Evolutionary conservation across 169 alveolate species (phyloP).

Genomic region (Pseudocohnilembus persalinus): DNA sequence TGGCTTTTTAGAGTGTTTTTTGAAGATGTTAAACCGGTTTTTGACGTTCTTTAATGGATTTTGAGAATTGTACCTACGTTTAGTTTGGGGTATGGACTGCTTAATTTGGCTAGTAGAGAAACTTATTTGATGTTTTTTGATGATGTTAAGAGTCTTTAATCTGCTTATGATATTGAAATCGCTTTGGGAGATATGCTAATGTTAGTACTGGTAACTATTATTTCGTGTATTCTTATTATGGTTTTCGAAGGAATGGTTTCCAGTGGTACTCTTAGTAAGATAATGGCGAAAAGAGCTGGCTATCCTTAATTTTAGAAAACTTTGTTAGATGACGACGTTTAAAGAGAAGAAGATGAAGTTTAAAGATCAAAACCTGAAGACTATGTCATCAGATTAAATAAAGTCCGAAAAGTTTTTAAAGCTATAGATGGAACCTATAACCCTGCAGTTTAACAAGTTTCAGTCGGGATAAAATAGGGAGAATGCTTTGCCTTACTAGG

Average conservation of each 20-base stretch:
- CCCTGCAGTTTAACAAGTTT: slow-evolving; percentile 52
- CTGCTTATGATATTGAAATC: slow-evolving; percentile 33
- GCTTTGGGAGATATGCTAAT: slow-evolving; percentile 46
- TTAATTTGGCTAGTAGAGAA: slow-evolving; percentile 32
- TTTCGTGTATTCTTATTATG: slow-evolving; percentile 21
- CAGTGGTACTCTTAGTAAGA: background rate
- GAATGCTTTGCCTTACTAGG: slow-evolving; percentile 57
- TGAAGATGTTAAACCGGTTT: slow-evolving; percentile 33
- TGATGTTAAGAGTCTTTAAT: slow-evolving; percentile 3
- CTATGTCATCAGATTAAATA: slow-evolving; percentile 28
- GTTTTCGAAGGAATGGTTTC: background rate
- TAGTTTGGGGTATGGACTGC: slow-evolving; percentile 55
- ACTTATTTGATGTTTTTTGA: slow-evolving; percentile 4
- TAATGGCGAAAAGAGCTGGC: background rate
- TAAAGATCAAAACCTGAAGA: slow-evolving; percentile 11
- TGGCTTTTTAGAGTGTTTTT: slow-evolving; percentile 20
- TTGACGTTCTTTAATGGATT: slow-evolving; percentile 37
- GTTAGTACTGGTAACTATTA: slow-evolving; percentile 13
- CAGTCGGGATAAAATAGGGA: slow-evolving; percentile 45
- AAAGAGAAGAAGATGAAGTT: slow-evolving; percentile 21
- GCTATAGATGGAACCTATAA: slow-evolving; percentile 11
- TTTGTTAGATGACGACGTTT: slow-evolving; percentile 11
- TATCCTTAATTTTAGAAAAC: background rate
- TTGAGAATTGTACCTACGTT: slow-evolving; percentile 56
- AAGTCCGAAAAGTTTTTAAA: slow-evolving; percentile 48